Evolutionary conservation across 1,284 basidiomycete species (phyloP), one percentile per base, ranked within the genome.

Genomic region (Gymnopus androsaceus): DNA sequence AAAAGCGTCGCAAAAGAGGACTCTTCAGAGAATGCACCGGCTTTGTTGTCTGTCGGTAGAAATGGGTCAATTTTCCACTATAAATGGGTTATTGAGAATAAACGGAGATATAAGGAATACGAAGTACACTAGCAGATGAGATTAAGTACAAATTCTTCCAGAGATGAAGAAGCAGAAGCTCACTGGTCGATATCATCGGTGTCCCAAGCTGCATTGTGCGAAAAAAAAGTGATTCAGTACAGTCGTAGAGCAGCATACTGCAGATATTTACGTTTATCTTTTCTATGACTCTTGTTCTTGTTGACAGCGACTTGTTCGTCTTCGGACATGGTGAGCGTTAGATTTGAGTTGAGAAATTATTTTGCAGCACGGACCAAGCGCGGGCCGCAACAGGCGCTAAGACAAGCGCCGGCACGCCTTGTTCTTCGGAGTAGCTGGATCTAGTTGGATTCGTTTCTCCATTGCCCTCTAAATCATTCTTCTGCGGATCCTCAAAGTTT

Each of bases 181-280:
- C 72, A 95, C 90, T 98, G 96, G 79, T 99, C 93, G 72, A 98
- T 94, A 65, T 98, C 94, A 69, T 98, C 95, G 45, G 95, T 97
- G 72, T 99, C 96, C 97, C 96, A 99, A 66, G 94, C 94, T 95
- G 67, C 61, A 62, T 46, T 47, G n/a, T n/a, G n/a, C n/a, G n/a
- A n/a, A n/a, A n/a, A n/a, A 21, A 40, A 17, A 46, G 19, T 46
- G 25, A 14, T 37, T 27, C 25, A 45, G 36, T 36, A 61, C 49
- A 15, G 40, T n/a, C 17, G 34, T n/a, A 28, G 28, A 46, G 31
- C 28, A 27, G 33, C 3, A 15, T 7, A 34, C 41, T 40, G 23
- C 57, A 45, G 21, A 31, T 36, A 66, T 84, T 62, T 69, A 95
- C 93, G 94, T 75, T 96, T 96, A 12, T 95, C 93, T 71, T 95